These are phyloP conservation scores for Coemansia sp. DNA, from an alignment of 192 early-diverging fungal genomes.

Conservation along the genomic window DNA sequence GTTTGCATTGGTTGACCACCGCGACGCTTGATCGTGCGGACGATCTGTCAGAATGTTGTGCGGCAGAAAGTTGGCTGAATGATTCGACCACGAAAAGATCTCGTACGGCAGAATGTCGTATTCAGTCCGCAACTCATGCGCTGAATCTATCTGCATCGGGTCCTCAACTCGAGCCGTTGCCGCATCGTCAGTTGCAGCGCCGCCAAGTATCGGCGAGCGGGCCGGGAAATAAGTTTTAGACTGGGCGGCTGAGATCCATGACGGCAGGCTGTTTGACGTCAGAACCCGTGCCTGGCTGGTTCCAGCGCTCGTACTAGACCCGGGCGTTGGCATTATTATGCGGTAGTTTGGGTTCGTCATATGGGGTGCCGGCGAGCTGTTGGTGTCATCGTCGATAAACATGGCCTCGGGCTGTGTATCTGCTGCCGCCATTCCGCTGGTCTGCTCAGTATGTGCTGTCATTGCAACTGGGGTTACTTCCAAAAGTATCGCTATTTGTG, in stretches of 20 bases:
- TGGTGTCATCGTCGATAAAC: background rate
- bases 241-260: conserved; percentile 29
- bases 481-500: background rate
- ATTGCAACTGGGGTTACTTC: background rate
- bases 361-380: conserved; percentile 25
- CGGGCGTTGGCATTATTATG: conserved; percentile 24
- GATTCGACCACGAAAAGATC: conserved; percentile 74
- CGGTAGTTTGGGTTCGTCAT: conserved; percentile 53
- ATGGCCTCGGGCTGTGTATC: background rate
- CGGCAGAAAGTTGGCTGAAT: conserved; percentile 82
- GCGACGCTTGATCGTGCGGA: conserved; percentile 83
- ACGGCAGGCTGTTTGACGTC: conserved; percentile 12
- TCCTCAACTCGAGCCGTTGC: background rate
- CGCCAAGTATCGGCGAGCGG: conserved; percentile 24
- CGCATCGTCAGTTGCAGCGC: background rate
- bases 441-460: background rate
- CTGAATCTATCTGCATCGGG: conserved; percentile 8
- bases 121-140: conserved; percentile 40
- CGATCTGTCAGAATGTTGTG: conserved; percentile 77
- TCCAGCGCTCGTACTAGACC: background rate
- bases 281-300: background rate
- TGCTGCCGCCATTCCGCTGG: background rate
- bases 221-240: conserved; percentile 36
- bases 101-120: conserved; percentile 57
- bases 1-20: conserved; percentile 85